A percentile compares a stretch with the other conserved stretches of the same genome.
These are phyloP conservation scores for Plasmodium ovale DNA, from an alignment of 169 alveolate species.

Conservation along the genomic window DNA sequence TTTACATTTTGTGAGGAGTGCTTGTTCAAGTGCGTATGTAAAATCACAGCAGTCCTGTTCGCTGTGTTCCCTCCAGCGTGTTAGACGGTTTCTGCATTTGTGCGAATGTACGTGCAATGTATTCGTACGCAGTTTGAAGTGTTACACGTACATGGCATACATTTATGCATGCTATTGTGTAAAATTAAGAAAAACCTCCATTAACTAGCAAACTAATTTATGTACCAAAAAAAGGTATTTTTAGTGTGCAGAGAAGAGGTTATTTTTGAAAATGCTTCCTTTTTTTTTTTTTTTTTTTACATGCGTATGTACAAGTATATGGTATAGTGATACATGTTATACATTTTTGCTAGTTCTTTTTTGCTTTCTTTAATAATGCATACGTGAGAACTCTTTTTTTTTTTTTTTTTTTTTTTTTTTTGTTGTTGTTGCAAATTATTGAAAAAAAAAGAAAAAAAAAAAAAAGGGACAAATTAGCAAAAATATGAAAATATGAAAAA, in stretches of 20 bases:
- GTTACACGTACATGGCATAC: too few relatives aligned
- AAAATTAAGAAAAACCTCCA: not conserved
- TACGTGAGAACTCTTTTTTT: too few relatives aligned
- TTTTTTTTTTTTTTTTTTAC: not conserved
- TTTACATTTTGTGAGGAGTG: constrained; percentile 10
- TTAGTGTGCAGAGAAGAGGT: not conserved
- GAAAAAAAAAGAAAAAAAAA: not conserved
- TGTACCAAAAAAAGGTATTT: too few relatives aligned
- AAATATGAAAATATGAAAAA: constrained; percentile 4
- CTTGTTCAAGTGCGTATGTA: constrained; percentile 9
- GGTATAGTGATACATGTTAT: too few relatives aligned
- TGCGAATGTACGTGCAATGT: too few relatives aligned
- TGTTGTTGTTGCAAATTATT: constrained; percentile 18
- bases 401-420: not conserved
- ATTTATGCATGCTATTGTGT: not conserved
- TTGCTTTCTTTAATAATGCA: too few relatives aligned
- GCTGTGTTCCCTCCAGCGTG: constrained; percentile 3
- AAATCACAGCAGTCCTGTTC: not conserved
- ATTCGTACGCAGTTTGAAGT: too few relatives aligned
- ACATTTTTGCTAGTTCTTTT: too few relatives aligned
- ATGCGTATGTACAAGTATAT: too few relatives aligned
- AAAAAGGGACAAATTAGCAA: not conserved
- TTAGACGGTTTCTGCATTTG: constrained; percentile 13
- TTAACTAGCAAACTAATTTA: too few relatives aligned
- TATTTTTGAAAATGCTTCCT: not conserved